Evolutionary conservation across 306 rosid species (phyloP).

Genomic region (Begonia fuchsioides): DNA sequence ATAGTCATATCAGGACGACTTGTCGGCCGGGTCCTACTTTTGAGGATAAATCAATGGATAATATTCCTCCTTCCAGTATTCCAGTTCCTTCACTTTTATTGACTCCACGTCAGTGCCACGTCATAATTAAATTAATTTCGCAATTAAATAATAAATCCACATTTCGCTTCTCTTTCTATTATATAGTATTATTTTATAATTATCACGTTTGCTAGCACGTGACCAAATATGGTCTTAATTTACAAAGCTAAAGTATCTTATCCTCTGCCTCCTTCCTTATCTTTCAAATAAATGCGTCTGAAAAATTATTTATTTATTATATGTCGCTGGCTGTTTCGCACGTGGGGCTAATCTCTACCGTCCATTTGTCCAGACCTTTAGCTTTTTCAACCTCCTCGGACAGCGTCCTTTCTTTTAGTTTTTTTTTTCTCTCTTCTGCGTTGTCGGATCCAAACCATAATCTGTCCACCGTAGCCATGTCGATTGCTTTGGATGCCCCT

Average conservation of each 20-base stretch:
- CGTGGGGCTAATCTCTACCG: slow-evolving; percentile 5
- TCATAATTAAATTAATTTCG: too few species aligned
- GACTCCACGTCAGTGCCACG: too few species aligned
- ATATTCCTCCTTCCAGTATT: too few species aligned
- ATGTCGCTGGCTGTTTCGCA: background rate
- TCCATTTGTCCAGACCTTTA: background rate
- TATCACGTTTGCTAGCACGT: background rate
- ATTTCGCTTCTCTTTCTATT: background rate
- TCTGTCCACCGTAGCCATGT: slow-evolving; percentile 13
- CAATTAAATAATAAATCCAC: too few species aligned
- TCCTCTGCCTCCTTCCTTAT: slow-evolving; percentile 2
- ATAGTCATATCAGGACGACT: too few species aligned
- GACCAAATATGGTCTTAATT: background rate
- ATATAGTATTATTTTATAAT: background rate
- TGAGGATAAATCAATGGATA: too few species aligned
- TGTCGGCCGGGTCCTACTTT: too few species aligned
- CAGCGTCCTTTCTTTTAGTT: background rate
- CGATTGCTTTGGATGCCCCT: slow-evolving; percentile 14
- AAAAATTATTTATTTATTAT: background rate
- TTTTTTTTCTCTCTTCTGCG: slow-evolving; percentile 1
- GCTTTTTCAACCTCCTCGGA: background rate
- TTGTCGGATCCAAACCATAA: background rate
- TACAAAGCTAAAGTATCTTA: background rate
- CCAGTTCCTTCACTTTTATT: too few species aligned
- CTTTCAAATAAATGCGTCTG: background rate